phyloP scores from a whole-genome alignment of 208 protist species.

The Leishmania arabica region DNA sequence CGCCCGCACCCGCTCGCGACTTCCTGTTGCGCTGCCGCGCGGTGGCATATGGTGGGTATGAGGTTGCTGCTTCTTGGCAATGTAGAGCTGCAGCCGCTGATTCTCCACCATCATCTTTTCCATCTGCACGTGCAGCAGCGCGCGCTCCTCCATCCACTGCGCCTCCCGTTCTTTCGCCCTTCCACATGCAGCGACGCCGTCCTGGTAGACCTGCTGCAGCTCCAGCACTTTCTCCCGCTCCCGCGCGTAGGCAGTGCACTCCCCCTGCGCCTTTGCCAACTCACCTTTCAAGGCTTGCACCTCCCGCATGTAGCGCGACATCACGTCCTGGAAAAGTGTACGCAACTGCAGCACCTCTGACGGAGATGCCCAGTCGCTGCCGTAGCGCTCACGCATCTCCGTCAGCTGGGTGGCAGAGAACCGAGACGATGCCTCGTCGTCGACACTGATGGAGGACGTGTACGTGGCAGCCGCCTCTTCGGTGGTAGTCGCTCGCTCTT shows the following conservation, averaged over 20 bases:
- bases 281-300: slow-evolving; percentile 28
- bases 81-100: slow-evolving; percentile 55
- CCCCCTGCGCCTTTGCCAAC: slow-evolving; percentile 35
- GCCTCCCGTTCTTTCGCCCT: slow-evolving; percentile 27
- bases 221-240: slow-evolving; percentile 32
- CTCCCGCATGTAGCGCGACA: slow-evolving; percentile 45
- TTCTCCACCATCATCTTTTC: slow-evolving; percentile 66
- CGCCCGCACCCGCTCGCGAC: slow-evolving; percentile 8
- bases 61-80: slow-evolving; percentile 35
- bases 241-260: slow-evolving; percentile 23
- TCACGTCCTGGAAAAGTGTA: slow-evolving; percentile 33
- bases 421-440: slow-evolving; percentile 4
- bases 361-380: slow-evolving; percentile 74
- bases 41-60: neutral
- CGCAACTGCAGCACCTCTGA: slow-evolving; percentile 73
- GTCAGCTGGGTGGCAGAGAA: neutral
- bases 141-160: slow-evolving; percentile 66
- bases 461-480: neutral
- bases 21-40: slow-evolving; percentile 2
- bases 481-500: neutral
- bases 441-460: slow-evolving; percentile 5
- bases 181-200: slow-evolving; percentile 32
- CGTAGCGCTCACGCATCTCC: neutral
- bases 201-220: slow-evolving; percentile 48
- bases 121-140: slow-evolving; percentile 58